Evolutionary conservation across 139 green algal species (phyloP), one percentile per base, ranked within the genome.

Genomic region (Mesostigma viride): DNA sequence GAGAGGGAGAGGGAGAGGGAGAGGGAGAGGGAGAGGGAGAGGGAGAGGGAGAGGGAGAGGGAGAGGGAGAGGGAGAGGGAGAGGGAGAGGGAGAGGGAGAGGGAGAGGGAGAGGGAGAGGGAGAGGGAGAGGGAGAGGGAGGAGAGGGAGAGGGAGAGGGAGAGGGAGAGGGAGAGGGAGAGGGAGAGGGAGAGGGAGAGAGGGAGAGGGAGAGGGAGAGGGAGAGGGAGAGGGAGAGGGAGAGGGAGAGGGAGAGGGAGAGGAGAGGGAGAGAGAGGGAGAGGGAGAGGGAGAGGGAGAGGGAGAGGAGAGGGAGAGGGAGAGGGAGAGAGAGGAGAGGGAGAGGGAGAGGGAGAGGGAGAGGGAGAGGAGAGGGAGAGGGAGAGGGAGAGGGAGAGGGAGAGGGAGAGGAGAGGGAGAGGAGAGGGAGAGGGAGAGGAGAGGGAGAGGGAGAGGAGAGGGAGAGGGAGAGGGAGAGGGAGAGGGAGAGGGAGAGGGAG

Each of bases 61-160:
- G 62, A 61, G 62, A 31, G 32, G 33, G 62, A 24, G 34, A 31
- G 34, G 62, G 31, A 27, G 47, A 31, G 32, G 62, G 34, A 24
- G 62, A 31, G 62, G 62, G 34, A 24, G 62, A 31, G 34, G 62
- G 33, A 30, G 34, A 31, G 34, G 62, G 62, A 58, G 34, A 31
- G 11, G 62, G 48, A 27, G 22, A 17, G n/a, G 48, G 48, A 27
- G 48, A 17, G 24, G 48, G 48, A 27, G 48, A 17, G n/a, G 22
- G 48, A 27, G 48, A 17, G n/a, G 48, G 22, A 27, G 48, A 17
- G n/a, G 48, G 48, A 60, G 48, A 14, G 14, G 48, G 47, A 30
- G 62, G 30, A 68, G 62, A 31, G 20, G 62, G 62, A 58, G 47
- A 31, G 59, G 20, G 33, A 24, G 22, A 56, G 20, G 45, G 45